A percentile compares a stretch with the other conserved stretches of the same genome.
Evolutionary conservation across 179 eudicot genomes (phyloP).

Genomic region (Vitellaria paradoxa): DNA sequence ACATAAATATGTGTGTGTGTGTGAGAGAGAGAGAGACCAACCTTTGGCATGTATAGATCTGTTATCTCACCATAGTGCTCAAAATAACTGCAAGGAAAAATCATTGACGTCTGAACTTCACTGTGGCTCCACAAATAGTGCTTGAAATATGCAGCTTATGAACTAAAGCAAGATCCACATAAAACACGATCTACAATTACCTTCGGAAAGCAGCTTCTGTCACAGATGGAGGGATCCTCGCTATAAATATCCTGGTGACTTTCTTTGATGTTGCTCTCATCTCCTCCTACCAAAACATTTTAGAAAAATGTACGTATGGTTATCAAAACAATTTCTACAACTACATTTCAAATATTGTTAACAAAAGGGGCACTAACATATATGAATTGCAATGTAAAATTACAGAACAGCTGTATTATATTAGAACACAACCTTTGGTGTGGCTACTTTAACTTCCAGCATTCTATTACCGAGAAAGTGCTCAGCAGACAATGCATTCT

Average conservation of each 20-base stretch:
- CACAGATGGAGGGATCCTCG: conserved; percentile 87
- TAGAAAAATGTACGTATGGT: not conserved
- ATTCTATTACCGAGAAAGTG: conserved; percentile 77
- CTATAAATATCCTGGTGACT: conserved; percentile 95
- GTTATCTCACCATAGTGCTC: conserved; percentile 94
- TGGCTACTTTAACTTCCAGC: conserved; percentile 97
- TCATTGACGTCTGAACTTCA: not conserved
- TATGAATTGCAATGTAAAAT: not conserved
- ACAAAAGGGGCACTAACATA: not conserved
- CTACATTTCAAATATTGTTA: not conserved
- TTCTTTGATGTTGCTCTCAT: conserved; percentile 81
- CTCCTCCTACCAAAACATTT: conserved; percentile 63
- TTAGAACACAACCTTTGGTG: conserved; percentile 72
- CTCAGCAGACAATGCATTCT: conserved; percentile 80
- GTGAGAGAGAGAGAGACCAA: conserved; percentile 24
- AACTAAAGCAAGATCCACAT: not conserved
- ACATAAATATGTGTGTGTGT: not conserved
- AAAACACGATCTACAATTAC: conserved; percentile 28
- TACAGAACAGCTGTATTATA: not conserved
- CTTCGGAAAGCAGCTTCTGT: conserved; percentile 81
- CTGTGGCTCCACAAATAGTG: not conserved
- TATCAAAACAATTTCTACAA: no score
- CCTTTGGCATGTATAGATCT: conserved; percentile 99
- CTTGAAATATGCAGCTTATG: not conserved
- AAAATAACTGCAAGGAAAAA: conserved; percentile 64